A percentile compares a stretch with the other conserved stretches of the same genome.
These are phyloP conservation scores for Zarea fungicola DNA, from an alignment of 2,329 filamentous ascomycete species.

Conservation along the genomic window DNA sequence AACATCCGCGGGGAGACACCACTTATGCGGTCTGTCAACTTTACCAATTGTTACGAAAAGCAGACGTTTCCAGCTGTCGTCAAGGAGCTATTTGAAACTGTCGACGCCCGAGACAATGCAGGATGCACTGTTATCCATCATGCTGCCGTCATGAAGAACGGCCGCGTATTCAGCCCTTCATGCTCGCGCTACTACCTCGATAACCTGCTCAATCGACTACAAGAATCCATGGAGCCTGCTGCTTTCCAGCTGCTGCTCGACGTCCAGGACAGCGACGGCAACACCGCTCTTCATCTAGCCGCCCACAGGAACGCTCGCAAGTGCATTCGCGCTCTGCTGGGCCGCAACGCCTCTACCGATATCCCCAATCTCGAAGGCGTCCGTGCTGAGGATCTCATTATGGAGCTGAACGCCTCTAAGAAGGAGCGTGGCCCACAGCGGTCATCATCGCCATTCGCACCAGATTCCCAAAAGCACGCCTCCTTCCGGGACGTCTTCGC, in stretches of 20 bases:
- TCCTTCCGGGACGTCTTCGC: constrained; percentile 46
- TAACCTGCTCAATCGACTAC: constrained; percentile 79
- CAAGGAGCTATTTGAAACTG: constrained; percentile 75
- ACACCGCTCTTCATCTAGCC: constrained; percentile 72
- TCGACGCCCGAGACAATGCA: constrained; percentile 71
- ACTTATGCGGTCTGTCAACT: constrained; percentile 88
- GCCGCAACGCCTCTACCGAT: constrained; percentile 75
- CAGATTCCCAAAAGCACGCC: constrained; percentile 53
- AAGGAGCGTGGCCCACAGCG: constrained; percentile 64
- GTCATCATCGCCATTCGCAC: constrained; percentile 69
- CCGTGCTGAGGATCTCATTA: constrained; percentile 79
- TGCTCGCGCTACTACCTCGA: constrained; percentile 93
- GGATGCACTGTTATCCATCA: constrained; percentile 92
- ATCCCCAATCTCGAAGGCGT: constrained; percentile 77
- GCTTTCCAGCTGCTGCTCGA: constrained; percentile 77
- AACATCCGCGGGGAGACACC: constrained; percentile 80
- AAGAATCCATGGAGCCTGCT: constrained; percentile 68
- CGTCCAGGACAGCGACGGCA: constrained; percentile 76
- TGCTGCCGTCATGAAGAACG: constrained; percentile 81
- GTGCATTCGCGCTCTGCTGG: constrained; percentile 74
- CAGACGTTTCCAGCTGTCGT: constrained; percentile 82
- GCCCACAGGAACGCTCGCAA: constrained; percentile 85
- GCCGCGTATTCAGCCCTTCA: constrained; percentile 74
- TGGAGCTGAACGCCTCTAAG: constrained; percentile 64
- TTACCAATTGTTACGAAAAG: constrained; percentile 96